These are phyloP conservation scores for Thelonectria discophora DNA, from an alignment of 2,329 filamentous ascomycete genomes.

Conservation along the genomic window DNA sequence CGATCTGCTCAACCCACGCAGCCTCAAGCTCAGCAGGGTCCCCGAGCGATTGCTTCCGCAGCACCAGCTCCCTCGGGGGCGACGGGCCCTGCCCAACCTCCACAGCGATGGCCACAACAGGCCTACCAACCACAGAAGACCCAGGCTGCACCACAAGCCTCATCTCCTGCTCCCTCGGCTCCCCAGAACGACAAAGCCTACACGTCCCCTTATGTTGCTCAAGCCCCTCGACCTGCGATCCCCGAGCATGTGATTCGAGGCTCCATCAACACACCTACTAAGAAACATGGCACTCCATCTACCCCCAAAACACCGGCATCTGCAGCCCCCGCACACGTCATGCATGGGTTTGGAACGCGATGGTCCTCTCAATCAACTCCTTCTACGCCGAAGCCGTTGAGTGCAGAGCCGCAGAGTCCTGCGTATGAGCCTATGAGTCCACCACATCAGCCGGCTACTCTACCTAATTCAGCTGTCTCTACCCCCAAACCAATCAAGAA, in stretches of 20 bases:
- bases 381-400: conserved; percentile 61
- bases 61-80: conserved; percentile 41
- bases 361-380: conserved; percentile 67
- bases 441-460: conserved; percentile 50
- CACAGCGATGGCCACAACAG: conserved; percentile 47
- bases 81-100: conserved; percentile 40
- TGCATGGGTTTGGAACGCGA: conserved; percentile 60
- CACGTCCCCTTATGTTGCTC: conserved; percentile 43
- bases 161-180: conserved; percentile 38
- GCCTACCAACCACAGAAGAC: conserved; percentile 39
- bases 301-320: conserved; percentile 50
- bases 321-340: conserved; percentile 42
- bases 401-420: conserved; percentile 58
- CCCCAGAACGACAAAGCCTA: conserved; percentile 44
- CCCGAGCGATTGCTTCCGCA: conserved; percentile 47
- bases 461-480: conserved; percentile 46
- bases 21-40: conserved; percentile 36
- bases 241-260: conserved; percentile 55
- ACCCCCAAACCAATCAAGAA: conserved; percentile 46
- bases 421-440: conserved; percentile 69
- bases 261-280: conserved; percentile 47
- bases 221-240: conserved; percentile 49
- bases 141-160: conserved; percentile 37
- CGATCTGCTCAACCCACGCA: conserved; percentile 47
- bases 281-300: conserved; percentile 44